Conservation (phyloP, 148 eudicot species). For the Polygonum aviculare region DNA sequence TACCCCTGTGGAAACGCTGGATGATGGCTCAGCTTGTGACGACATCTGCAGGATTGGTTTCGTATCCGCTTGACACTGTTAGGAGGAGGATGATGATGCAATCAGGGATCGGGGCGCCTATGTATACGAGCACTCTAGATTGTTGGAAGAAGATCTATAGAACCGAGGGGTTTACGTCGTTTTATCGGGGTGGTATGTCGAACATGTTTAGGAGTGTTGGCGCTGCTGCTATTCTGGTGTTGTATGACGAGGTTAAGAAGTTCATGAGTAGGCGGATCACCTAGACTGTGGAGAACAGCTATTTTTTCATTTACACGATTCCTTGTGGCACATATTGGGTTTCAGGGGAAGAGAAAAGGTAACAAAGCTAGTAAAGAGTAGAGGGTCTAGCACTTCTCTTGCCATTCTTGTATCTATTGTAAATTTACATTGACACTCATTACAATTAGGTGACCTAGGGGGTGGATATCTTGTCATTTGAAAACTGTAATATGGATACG, state of each 20-base stretch:
- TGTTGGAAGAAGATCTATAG: conserved; percentile 84
- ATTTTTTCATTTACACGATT: not conserved
- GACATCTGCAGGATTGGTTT: conserved; percentile 77
- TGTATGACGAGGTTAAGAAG: conserved; percentile 86
- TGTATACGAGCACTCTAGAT: conserved; percentile 67
- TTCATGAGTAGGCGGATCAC: conserved; percentile 28
- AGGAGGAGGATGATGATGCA: conserved; percentile 99
- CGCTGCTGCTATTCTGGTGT: conserved; percentile 88
- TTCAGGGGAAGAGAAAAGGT: not conserved
- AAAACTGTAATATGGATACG: not conserved
- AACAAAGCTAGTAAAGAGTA: not conserved
- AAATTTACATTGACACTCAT: not conserved
- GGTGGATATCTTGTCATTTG: not conserved
- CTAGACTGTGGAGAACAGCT: not conserved
- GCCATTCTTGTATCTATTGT: not conserved
- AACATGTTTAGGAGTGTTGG: conserved; percentile 91
- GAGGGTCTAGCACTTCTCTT: not conserved
- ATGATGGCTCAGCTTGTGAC: conserved; percentile 78
- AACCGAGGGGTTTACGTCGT: conserved; percentile 59
- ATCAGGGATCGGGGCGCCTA: conserved; percentile 56
- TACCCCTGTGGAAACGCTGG: conserved; percentile 92
- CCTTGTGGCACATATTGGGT: not conserved
- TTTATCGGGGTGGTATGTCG: conserved; percentile 87
- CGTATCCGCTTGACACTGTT: conserved; percentile 90
- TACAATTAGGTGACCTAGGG: not conserved